Evolutionary conservation across 2,329 filamentous ascomycete genomes (phyloP), one percentile per base, ranked within the genome.

Genomic region (Microcyclospora tardicrescens): DNA sequence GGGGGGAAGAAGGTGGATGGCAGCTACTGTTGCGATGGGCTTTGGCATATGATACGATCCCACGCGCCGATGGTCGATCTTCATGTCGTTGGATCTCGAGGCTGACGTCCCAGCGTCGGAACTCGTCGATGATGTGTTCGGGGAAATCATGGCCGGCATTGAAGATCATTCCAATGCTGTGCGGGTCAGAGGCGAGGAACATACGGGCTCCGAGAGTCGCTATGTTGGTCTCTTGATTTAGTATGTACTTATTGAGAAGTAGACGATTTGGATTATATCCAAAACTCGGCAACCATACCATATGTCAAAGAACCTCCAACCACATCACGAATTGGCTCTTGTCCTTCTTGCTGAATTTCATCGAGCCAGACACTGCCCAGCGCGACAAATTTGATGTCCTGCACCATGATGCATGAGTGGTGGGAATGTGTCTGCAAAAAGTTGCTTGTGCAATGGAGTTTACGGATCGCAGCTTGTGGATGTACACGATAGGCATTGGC

Each of bases 351-450:
- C 15, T 44, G 43, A 9, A 55, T 54, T 33, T 53, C 51, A 35
- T 55, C 53, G 1, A 55, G 46, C 53, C 53, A 55, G 11, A 54
- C 47, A 11, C 43, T 45, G 16, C 43, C 43, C 3, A 45, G 37
- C 14, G 43, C 36, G 8, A 44, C 35, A 10, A 38, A 24, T 8
- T 24, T 24, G 19, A 24, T 24, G 19, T 24, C 19, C 19, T 24
- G 19, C 19, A 24, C 19, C 19, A 24, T 24, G 19, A 24, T 24
- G 4, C 5, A 24, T 24, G 19, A 24, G 19, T 24, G 4, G 19
- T 24, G 19, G 8, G 19, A 24, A 24, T 4, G 8, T 24, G 19
- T 8, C 19, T 24, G 19, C 4, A 8, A 24, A 24, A 8, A 8
- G 8, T 5, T 24, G 19, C 4, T 24, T 24, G 19, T 24, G n/a